Base-by-base conservation (phyloP, 2,329 filamentous ascomycete genomes). In the Talaromyces pinophilus region DNA sequence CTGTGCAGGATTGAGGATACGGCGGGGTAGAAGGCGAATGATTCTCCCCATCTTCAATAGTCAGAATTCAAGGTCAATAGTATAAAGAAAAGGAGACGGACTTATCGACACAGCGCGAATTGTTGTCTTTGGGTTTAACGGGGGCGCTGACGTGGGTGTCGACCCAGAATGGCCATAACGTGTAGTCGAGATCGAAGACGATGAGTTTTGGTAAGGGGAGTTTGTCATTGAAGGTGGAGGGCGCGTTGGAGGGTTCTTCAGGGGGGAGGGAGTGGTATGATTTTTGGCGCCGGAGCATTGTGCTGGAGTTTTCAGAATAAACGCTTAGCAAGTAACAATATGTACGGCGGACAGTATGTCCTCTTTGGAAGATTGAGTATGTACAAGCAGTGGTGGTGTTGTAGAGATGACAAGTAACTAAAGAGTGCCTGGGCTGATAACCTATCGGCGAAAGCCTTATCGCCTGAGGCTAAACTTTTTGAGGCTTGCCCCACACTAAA, bases 111-210 rank as follows among this genome's bases (percentile, higher is more conserved):
- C 76, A 78, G 67, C 79, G 79, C 33, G 80, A 80, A 68, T 81
- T 81, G 68, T 81, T 79, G 68, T 88, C 86, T 70, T 83, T 84
- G 60, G 87, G 82, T 69, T 88, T 88, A 60, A 97, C 80, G 0
- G 93, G 93, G 6, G 88, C 86, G 28, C 88, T 87, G 72, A 95
- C 90, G 79, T 97, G 93, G 3, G 93, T 97, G 82, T 98, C 95
- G 1, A 96, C 90, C 94, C 94, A 98, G 81, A 97, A 97, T 4
- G 93, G 93, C 95, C 94, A 98, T n/a, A 98, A 85, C 0, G 95
- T 98, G 84, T 97, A 98, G 84, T 98, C 94, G 69, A 98, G 87
- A 78, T 98, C 95, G 81, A 98, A 97, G 69, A 95, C 91, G 72
- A 98, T 86, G 71, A 97, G 85, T 68, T 89, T 88, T 0, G 93